phyloP scores from a whole-genome alignment of 2,329 filamentous ascomycete species.

The Ophiobolus disseminans region DNA sequence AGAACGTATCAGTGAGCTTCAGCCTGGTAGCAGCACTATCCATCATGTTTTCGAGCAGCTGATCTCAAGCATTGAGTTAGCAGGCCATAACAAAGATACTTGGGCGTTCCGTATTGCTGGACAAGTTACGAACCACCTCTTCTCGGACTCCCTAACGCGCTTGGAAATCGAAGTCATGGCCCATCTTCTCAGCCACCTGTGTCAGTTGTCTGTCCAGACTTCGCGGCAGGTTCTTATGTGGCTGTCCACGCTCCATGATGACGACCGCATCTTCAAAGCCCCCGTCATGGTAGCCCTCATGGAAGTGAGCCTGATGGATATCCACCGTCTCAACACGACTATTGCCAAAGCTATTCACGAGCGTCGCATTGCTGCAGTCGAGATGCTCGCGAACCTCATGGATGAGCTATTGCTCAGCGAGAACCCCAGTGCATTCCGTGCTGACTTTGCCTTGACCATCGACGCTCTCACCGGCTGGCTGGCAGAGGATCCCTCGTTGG shows the following conservation, averaged over 20 bases:
- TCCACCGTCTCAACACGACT: constrained; percentile 66
- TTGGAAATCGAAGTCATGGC: constrained; percentile 70
- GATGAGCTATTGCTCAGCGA: constrained; percentile 81
- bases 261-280: constrained; percentile 67
- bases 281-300: constrained; percentile 67
- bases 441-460: constrained; percentile 84
- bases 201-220: constrained; percentile 64
- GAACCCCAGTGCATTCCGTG: constrained; percentile 77
- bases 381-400: constrained; percentile 80
- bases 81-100: constrained; percentile 62
- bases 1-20: constrained; percentile 65
- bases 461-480: constrained; percentile 85
- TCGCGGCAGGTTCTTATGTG: constrained; percentile 61
- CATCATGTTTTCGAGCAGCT: constrained; percentile 66
- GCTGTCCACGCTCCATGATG: constrained; percentile 61
- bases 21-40: constrained; percentile 59
- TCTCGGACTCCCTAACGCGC: constrained; percentile 60
- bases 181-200: constrained; percentile 67
- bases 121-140: constrained; percentile 64
- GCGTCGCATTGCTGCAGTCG: constrained; percentile 74
- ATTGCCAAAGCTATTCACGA: constrained; percentile 75
- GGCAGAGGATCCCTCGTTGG: constrained; percentile 71
- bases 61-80: constrained; percentile 59
- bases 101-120: constrained; percentile 63
- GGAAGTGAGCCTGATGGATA: constrained; percentile 65